Evolutionary conservation across 495 filamentous ascomycete genomes (phyloP), one percentile per base, ranked within the genome.

Genomic region (Recurvomyces mirabilis): DNA sequence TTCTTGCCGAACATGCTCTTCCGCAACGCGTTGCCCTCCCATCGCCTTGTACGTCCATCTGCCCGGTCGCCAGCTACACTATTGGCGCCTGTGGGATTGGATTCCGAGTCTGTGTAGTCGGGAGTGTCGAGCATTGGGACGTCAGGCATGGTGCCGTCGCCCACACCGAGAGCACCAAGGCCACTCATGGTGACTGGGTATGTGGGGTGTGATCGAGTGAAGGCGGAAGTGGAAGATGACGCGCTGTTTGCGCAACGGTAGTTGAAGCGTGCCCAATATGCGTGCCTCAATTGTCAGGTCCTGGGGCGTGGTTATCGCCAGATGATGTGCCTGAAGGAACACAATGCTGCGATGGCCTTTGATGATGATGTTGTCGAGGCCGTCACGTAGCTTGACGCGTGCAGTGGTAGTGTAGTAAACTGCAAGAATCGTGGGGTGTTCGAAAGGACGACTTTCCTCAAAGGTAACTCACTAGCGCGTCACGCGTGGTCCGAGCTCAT

Each of bases 1-100:
- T 99, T 95, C 68, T 89, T 93, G 52, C 87, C 87, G 55, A 94
- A 82, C 19, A 94, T 80, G 57, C 76, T 93, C 61, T 93, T 83
- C 37, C 89, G 82, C 56, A 94, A 68, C 56, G 86, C 78, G 35
- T 84, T 86, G 32, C 79, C 88, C 56, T 94, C 85, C 30, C 84
- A 79, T 41, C 87, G 76, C 56, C 80, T 75, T 63, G 82, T 87
- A 22, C 91, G 81, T 11, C 88, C 88, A 68, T 96, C 91, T 18
- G 61, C 47, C 24, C 64, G 60, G 49, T 93, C 86, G 39, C 84
- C 87, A 17, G 73, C 77, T 52, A 89, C 77, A 60, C 86, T 94
- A 68, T 82, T 94, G 44, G 82, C 84, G 26, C 51, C 51, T 49
- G 93, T 93, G 1, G 85, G 85, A 54, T 93, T 87, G 13, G 87